These are phyloP conservation scores for Thalassiosira exigua DNA, from an alignment of 352 stramenopile species.

Conservation along the genomic window DNA sequence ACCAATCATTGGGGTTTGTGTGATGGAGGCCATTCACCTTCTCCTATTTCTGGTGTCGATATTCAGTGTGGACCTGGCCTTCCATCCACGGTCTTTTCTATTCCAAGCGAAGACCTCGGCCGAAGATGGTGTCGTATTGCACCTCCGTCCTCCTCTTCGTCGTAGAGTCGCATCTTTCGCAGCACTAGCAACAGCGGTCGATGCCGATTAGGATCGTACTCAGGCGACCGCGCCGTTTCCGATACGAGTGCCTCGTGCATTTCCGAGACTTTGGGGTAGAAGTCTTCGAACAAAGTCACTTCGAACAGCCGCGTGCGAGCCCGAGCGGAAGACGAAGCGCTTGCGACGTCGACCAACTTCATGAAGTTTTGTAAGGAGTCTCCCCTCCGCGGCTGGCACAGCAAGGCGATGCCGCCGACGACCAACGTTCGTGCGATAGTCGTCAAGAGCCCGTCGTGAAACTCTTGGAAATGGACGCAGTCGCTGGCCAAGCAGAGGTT, in stretches of 20 bases:
- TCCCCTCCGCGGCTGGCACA: conserved; percentile 79
- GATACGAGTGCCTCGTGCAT: conserved; percentile 31
- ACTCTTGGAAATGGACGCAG: conserved; percentile 84
- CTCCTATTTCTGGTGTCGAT: no score
- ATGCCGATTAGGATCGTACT: conserved; percentile 74
- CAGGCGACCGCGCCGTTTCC: neutral
- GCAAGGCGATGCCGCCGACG: conserved; percentile 66
- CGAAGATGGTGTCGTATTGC: conserved; percentile 28
- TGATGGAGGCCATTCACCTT: no score
- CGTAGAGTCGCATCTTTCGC: conserved; percentile 65
- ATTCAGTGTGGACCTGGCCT: no score
- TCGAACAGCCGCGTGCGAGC: conserved; percentile 23
- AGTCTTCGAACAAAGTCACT: conserved; percentile 50
- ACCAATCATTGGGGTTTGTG: no score
- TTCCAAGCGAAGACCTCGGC: no score
- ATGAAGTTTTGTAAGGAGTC: conserved; percentile 75
- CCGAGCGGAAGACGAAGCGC: neutral
- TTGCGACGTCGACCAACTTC: conserved; percentile 55
- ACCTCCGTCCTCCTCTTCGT: conserved; percentile 51
- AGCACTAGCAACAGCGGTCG: conserved; percentile 67
- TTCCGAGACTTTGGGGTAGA: conserved; percentile 49
- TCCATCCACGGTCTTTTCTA: no score
- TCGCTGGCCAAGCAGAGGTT: conserved; percentile 73
- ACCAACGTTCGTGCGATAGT: conserved; percentile 63
- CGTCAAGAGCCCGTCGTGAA: conserved; percentile 69